phyloP scores from a whole-genome alignment of 1,284 basidiomycete genomes.

The Peniophora sp. region DNA sequence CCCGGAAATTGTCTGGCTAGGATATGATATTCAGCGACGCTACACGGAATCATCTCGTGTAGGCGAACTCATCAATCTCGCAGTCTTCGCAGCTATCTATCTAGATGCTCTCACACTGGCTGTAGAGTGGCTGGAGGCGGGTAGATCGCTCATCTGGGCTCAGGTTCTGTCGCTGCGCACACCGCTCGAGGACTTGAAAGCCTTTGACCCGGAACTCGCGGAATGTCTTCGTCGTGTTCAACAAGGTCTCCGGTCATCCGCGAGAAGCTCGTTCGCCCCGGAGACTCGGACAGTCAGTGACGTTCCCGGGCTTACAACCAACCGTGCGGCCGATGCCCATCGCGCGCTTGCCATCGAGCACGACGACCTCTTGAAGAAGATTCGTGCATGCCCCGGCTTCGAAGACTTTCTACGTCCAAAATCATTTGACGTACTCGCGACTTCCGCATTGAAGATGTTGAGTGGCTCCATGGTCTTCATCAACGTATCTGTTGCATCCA shows the following conservation, averaged over 20 bases:
- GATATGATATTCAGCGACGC: too few relatives aligned
- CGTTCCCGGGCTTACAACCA: background rate
- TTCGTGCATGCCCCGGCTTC: background rate
- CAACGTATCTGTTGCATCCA: background rate
- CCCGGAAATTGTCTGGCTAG: too few relatives aligned
- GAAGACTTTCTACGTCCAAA: background rate
- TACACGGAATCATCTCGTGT: too few relatives aligned
- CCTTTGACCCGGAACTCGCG: background rate
- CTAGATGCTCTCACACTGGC: background rate
- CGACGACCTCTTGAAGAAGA: background rate
- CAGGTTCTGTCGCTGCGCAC: background rate
- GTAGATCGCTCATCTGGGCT: background rate
- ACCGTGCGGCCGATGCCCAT: background rate
- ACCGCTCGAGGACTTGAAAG: background rate
- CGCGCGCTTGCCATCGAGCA: background rate
- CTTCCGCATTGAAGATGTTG: background rate
- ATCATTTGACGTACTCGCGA: background rate
- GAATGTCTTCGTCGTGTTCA: background rate
- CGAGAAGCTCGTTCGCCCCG: too few relatives aligned
- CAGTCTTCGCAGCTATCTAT: background rate
- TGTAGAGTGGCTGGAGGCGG: background rate
- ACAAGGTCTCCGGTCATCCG: background rate
- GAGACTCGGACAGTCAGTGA: background rate
- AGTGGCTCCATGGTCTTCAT: background rate
- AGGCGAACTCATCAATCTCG: background rate